phyloP scores from a whole-genome alignment of 2,329 filamentous ascomycete genomes.

The Fusarium anguioides region DNA sequence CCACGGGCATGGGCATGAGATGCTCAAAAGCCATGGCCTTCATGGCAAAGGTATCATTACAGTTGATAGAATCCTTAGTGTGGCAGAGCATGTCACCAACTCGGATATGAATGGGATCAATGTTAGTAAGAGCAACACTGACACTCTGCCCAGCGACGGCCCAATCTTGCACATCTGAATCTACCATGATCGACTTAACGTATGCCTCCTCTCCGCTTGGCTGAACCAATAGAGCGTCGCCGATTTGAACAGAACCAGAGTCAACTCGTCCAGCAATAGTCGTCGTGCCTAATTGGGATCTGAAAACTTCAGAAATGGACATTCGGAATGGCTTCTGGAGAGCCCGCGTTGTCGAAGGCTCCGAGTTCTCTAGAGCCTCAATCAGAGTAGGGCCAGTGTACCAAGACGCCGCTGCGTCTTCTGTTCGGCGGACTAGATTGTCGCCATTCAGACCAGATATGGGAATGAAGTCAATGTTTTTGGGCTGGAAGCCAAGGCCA shows the following conservation, averaged over 20 bases:
- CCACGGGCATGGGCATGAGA: constrained; percentile 86
- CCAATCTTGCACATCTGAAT: constrained; percentile 81
- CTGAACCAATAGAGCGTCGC: constrained; percentile 82
- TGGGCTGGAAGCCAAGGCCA: constrained; percentile 82
- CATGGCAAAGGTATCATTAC: constrained; percentile 78
- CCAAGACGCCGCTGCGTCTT: constrained; percentile 74
- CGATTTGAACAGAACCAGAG: constrained; percentile 83
- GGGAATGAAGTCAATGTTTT: constrained; percentile 87
- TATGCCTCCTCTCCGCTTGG: constrained; percentile 84
- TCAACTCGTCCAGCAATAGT: constrained; percentile 90
- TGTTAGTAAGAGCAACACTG: constrained; percentile 83
- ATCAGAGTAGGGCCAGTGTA: constrained; percentile 83
- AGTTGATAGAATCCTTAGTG: constrained; percentile 72
- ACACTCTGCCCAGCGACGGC: constrained; percentile 92
- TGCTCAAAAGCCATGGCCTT: constrained; percentile 93
- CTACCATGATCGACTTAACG: constrained; percentile 83
- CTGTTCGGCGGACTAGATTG: constrained; percentile 76
- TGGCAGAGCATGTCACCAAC: constrained; percentile 89
- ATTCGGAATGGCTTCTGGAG: constrained; percentile 85
- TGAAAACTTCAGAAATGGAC: constrained; percentile 88
- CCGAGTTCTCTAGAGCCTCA: constrained; percentile 85
- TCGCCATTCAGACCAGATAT: constrained; percentile 90
- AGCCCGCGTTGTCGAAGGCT: constrained; percentile 72
- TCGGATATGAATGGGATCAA: constrained; percentile 84
- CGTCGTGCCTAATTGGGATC: constrained; percentile 81